Evolutionary conservation across 352 stramenopile species (phyloP).

Genomic region (Phytophthora cactorum): DNA sequence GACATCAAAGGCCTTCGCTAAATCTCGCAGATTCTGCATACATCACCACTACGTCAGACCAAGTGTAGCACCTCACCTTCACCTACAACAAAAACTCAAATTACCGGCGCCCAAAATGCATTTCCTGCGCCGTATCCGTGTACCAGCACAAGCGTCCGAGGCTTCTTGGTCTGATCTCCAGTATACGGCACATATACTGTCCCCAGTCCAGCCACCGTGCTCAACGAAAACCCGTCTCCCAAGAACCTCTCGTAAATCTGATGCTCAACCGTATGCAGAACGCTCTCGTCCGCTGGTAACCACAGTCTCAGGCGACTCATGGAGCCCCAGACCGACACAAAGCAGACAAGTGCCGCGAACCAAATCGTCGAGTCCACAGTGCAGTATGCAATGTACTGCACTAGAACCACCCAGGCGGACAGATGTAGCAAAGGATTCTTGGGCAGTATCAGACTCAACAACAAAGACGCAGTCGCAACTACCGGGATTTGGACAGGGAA

Average conservation of each 20-base stretch:
- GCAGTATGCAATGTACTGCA: conserved; percentile 20
- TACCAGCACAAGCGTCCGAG: conserved; percentile 60
- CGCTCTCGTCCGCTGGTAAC: conserved; percentile 48
- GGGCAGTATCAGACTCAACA: conserved; percentile 19
- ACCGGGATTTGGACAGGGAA: conserved; percentile 18
- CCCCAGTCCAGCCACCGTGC: conserved; percentile 58
- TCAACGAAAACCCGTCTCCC: conserved; percentile 41
- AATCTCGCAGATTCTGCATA: conserved; percentile 56
- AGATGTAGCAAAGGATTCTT: conserved; percentile 28
- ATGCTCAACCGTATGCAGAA: conserved; percentile 51
- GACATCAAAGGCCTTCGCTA: conserved; percentile 71
- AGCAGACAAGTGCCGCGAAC: conserved; percentile 23
- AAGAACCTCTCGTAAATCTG: conserved; percentile 65
- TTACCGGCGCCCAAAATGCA: conserved; percentile 69
- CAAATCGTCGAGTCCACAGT: conserved; percentile 5
- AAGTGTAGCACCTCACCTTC: not conserved
- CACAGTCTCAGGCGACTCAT: conserved; percentile 43
- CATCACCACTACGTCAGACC: not conserved
- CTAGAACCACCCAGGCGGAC: conserved; percentile 19
- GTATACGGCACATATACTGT: conserved; percentile 74
- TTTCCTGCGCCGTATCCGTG: conserved; percentile 78
- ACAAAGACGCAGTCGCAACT: conserved; percentile 12
- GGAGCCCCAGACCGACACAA: conserved; percentile 32
- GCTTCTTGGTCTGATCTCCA: conserved; percentile 34
- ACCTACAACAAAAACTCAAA: not conserved